phyloP scores from a whole-genome alignment of 495 filamentous ascomycete species.

The Tuber umbilicatum region DNA sequence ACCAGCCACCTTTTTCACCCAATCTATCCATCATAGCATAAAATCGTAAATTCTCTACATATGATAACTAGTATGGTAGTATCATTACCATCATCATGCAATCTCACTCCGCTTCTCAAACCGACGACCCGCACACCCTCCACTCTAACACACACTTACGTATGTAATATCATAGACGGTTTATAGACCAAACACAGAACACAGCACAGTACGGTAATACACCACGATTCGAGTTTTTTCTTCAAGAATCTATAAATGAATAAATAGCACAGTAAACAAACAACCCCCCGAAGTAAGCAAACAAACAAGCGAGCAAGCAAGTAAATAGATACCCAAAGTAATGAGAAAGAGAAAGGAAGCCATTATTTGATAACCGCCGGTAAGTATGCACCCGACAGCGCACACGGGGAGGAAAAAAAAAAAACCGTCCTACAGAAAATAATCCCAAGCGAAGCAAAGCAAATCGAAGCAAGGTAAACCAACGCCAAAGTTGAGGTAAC shows the following conservation, averaged over 20 bases:
- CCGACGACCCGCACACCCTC: not conserved
- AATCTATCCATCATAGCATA: not conserved
- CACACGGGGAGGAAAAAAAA: not conserved
- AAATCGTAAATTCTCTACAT: too few relatives aligned
- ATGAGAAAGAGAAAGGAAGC: not conserved
- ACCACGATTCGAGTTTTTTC: not conserved
- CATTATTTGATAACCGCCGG: not conserved
- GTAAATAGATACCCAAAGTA: not conserved
- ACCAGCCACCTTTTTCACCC: not conserved
- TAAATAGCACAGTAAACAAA: not conserved
- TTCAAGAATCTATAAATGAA: not conserved
- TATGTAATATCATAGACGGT: too few relatives aligned
- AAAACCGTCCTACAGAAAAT: not conserved
- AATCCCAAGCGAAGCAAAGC: not conserved
- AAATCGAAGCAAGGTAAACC: not conserved
- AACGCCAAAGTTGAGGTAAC: not conserved
- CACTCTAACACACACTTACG: not conserved
- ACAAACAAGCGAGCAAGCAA: not conserved
- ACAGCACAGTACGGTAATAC: not conserved
- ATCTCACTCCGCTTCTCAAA: not conserved
- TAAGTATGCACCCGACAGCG: not conserved
- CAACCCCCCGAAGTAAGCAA: not conserved
- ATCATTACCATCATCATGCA: not conserved
- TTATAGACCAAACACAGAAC: not conserved
- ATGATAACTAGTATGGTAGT: not conserved